These are phyloP conservation scores for Malassezia sympodialis DNA, from an alignment of 1,284 basidiomycete genomes.

Conservation along the genomic window DNA sequence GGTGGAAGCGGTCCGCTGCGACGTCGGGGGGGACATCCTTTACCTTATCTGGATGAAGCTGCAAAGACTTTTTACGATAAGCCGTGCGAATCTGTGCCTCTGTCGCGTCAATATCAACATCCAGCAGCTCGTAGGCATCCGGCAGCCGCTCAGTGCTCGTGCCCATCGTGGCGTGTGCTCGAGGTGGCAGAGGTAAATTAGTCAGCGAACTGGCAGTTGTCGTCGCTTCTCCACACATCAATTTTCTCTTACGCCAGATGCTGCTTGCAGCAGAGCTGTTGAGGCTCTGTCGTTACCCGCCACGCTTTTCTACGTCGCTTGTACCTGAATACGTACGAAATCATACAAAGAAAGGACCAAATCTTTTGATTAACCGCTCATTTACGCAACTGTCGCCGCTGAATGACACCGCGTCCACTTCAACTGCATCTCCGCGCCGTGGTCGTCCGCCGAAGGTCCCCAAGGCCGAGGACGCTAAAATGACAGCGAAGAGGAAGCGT, in stretches of 20 bases:
- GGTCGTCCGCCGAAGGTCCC: neutral
- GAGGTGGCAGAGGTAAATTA: neutral
- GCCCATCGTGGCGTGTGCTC: neutral
- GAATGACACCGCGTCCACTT: neutral
- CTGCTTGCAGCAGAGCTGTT: neutral
- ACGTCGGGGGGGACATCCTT: conserved; percentile 34
- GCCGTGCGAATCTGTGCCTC: conserved; percentile 74
- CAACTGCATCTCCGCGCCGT: neutral
- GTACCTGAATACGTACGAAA: neutral
- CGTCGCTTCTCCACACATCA: neutral
- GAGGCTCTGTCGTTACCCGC: neutral
- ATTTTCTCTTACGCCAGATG: neutral
- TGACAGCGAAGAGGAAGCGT: neutral
- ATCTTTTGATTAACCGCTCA: neutral
- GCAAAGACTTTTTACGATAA: conserved; percentile 50
- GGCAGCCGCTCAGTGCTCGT: neutral
- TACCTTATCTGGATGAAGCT: conserved; percentile 39
- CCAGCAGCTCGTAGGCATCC: conserved; percentile 50
- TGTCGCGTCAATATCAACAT: conserved; percentile 59
- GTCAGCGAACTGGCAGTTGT: neutral
- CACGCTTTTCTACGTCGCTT: neutral
- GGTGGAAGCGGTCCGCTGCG: conserved; percentile 70
- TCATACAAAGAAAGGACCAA: neutral
- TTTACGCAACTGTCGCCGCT: neutral
- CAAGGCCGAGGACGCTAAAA: neutral